phyloP scores from a whole-genome alignment of 2,329 filamentous ascomycete genomes.

The Diaporthe amygdali region DNA sequence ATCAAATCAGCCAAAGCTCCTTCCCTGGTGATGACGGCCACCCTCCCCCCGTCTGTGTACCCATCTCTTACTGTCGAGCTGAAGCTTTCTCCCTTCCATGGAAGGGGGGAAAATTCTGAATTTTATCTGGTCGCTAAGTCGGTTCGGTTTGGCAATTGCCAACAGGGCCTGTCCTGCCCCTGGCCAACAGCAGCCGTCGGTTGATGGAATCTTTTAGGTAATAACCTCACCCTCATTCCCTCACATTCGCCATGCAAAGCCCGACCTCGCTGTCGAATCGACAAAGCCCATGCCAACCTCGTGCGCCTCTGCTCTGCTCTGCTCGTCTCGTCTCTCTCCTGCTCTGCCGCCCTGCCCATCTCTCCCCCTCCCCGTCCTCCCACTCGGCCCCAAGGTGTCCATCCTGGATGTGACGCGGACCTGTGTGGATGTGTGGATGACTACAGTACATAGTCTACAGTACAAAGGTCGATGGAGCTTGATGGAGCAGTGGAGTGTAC shows the following conservation, averaged over 20 bases:
- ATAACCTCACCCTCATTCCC: slow-evolving; percentile 23
- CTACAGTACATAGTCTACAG: too few relatives aligned
- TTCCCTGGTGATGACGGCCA: background rate
- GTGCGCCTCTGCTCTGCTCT: background rate
- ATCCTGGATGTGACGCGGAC: slow-evolving; percentile 6
- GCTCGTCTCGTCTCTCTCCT: background rate
- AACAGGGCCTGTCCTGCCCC: slow-evolving; percentile 13
- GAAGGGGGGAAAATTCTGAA: slow-evolving; percentile 12
- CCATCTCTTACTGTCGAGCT: background rate
- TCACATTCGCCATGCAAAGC: slow-evolving; percentile 4
- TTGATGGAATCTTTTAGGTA: slow-evolving; percentile 33
- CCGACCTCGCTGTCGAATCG: slow-evolving; percentile 21
- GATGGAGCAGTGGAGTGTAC: background rate
- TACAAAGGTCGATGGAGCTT: background rate
- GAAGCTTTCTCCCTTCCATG: background rate
- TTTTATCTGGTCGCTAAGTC: slow-evolving; percentile 17
- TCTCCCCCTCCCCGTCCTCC: background rate
- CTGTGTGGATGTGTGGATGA: slow-evolving; percentile 1
- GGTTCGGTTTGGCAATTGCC: slow-evolving; percentile 2
- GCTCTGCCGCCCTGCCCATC: background rate
- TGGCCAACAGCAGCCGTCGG: slow-evolving; percentile 16
- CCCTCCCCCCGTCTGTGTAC: too few relatives aligned
- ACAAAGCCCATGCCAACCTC: slow-evolving; percentile 8
- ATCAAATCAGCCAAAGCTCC: background rate
- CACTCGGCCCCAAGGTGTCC: background rate